Base-by-base conservation (phyloP, 106 monocot species). In the Ottelia alismoides region DNA sequence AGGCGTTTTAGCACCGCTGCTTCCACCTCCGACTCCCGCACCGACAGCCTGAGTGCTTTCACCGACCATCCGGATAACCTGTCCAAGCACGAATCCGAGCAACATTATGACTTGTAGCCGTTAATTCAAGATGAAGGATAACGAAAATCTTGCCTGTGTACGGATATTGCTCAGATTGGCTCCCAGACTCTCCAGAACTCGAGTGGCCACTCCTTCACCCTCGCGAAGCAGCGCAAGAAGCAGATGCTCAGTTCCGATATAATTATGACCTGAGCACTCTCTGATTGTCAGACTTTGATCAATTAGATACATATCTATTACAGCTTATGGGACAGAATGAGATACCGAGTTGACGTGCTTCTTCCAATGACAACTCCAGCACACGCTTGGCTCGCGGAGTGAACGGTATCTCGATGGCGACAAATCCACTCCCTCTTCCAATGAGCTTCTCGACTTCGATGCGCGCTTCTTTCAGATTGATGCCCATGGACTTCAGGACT, bases 41-140 rank as follows among this genome's bases (percentile, higher is more conserved):
- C 35, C 51, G 52, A 62, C 61, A 62, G 61, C 49, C 50, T 62
- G 30, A 28, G 61, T 30, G 47, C 61, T 62, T 62, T 49, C 49
- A 19, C 49, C 61, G 27, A n/a, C n/a, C n/a, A n/a, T n/a, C n/a
- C n/a, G n/a, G n/a, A n/a, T n/a, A n/a, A n/a, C n/a, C n/a, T n/a
- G 52, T 19, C 63, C 51, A 31, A 11, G 51, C 4, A 25, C 51
- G 32, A 27, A 32, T 31, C 30, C 26, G 49, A 10, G 44, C 16
- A n/a, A 40, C 25, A 45, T 45, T 45, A 45, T 45, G 1, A 14
- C 44, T 45, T 45, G 44, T 1, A 45, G 0, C 17, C 44, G n/a
- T 14, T 45, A n/a, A 11, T 0, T 1, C n/a, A n/a, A 11, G 1
- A n/a, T 0, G 11, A 11, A 45, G n/a, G 14, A 5, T 3, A 0